Conservation (phyloP, 768 basidiomycete genomes). For the Boletus eberwhitei region DNA sequence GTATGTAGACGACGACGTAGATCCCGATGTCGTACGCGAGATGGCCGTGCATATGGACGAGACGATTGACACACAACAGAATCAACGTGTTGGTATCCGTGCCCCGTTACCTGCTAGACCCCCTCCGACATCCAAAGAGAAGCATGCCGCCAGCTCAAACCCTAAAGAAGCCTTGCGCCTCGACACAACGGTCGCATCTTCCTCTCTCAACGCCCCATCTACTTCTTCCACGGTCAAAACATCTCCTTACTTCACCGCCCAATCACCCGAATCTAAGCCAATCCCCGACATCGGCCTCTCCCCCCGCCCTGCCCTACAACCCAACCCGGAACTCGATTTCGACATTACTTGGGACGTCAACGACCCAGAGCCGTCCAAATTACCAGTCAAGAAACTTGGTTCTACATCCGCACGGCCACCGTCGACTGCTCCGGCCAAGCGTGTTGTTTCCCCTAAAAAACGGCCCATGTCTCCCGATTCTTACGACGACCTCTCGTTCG, state of each 20-base stretch:
- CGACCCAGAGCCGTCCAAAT: slow-evolving; percentile 23
- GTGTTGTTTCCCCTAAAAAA: slow-evolving; percentile 2
- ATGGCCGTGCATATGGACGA: slow-evolving; percentile 19
- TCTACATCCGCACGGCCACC: slow-evolving; percentile 10
- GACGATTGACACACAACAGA: slow-evolving; percentile 2
- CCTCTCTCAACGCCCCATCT: slow-evolving; percentile 8
- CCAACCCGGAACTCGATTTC: slow-evolving; percentile 18
- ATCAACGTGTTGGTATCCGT: neutral
- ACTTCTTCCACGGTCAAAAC: slow-evolving; percentile 5
- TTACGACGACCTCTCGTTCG: slow-evolving; percentile 35
- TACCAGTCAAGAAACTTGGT: slow-evolving; percentile 1
- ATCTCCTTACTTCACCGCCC: slow-evolving; percentile 22
- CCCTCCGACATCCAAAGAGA: slow-evolving; percentile 2
- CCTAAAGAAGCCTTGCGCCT: neutral
- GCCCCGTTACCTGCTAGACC: neutral
- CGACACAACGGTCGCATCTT: neutral
- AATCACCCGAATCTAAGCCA: slow-evolving; percentile 3
- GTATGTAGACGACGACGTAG: slow-evolving; percentile 27
- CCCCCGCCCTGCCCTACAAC: slow-evolving; percentile 29
- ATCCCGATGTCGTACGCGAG: slow-evolving; percentile 28
- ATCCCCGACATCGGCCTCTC: slow-evolving; percentile 26
- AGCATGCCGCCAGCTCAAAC: neutral
- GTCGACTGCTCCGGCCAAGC: neutral
- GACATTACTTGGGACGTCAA: slow-evolving; percentile 31
- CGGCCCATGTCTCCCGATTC: slow-evolving; percentile 23